Evolutionary conservation across 164 flowering plant genomes (phyloP), one percentile per base, ranked within the genome.

Genomic region (Hamamelis virginiana): DNA sequence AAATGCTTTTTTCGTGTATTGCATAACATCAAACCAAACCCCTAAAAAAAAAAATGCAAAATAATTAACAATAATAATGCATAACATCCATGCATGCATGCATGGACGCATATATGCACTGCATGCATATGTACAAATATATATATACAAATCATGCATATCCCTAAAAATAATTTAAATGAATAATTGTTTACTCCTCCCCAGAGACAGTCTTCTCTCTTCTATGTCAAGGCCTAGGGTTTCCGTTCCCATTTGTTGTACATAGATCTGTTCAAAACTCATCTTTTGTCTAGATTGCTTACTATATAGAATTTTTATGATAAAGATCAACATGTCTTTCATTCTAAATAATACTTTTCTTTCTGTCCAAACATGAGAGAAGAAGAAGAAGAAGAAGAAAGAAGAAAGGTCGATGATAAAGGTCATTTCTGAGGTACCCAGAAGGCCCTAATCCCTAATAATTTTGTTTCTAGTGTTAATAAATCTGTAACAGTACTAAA

Each of bases 201-300:
- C 66, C 27, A 67, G 48, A 72, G 59, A 53, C 47, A 8, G n/a
- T 19, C 33, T 46, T 58, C 19, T 67, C 48, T 74, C 58, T 55
- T 44, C 52, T 56, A 50, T 67, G 67, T 64, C 72, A 75, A 75
- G 71, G 74, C 74, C 69, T 79, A 80, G 79, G 80, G 77, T 75
- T 77, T 75, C 68, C 23, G 47, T 18, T 23, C n/a, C 51, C 62
- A 19, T 18, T 26, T 45, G 27, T 47, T 61, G 16, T 61, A 10
- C 66, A 64, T 48, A 56, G 19, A 53, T 23, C 58, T 38, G 59
- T 38, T 23, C n/a, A n/a, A 8, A 53, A 25, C 27, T 22, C 41
- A 1, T 1, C 14, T 15, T 4, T 27, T 41, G 28, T 47, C 4
- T 27, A n/a, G 11, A 38, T 28, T 45, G 11, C 52, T 18, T 58